These are phyloP conservation scores for Shiraia bambusicola DNA, from an alignment of 2,329 filamentous ascomycete genomes.

Conservation along the genomic window DNA sequence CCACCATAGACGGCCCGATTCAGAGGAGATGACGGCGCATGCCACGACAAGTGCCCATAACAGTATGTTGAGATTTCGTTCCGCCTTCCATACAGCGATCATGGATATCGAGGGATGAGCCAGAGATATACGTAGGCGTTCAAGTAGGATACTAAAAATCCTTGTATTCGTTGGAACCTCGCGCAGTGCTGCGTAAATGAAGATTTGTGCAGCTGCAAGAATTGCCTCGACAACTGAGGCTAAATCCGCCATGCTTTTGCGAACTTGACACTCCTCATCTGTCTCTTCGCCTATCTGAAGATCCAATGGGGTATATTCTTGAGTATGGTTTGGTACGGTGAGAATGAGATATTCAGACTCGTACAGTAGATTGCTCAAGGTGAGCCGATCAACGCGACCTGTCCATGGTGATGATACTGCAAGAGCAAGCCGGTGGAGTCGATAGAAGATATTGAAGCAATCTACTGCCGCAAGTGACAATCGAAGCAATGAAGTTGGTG, in stretches of 20 bases:
- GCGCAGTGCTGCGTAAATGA: conserved; percentile 23
- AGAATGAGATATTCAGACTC: conserved; percentile 23
- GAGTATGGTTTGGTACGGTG: conserved; percentile 21
- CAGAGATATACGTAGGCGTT: conserved; percentile 13
- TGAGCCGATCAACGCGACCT: conserved; percentile 10
- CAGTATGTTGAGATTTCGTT: conserved; percentile 21
- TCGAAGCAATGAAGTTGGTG: conserved; percentile 25
- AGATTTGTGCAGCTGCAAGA: conserved; percentile 23
- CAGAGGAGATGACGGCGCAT: conserved; percentile 7
- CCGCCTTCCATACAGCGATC: conserved; percentile 13
- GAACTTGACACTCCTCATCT: conserved; percentile 2
- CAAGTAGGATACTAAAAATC: conserved; percentile 22
- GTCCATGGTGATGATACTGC: conserved; percentile 21
- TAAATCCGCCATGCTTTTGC: conserved; percentile 12
- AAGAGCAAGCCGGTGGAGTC: conserved; percentile 24
- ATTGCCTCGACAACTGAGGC: conserved; percentile 24
- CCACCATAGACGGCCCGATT: conserved; percentile 18
- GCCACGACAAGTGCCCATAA: conserved; percentile 27
- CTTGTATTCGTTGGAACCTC: conserved; percentile 22
- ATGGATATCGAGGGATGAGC: conserved; percentile 9
- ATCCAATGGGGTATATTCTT: conserved; percentile 19
- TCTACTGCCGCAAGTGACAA: conserved; percentile 20
- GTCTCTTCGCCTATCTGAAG: background rate
- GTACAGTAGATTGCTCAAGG: conserved; percentile 27
- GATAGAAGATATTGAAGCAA: conserved; percentile 33